Evolutionary conservation across 345 rosid genomes (phyloP).

Genomic region (Sisymbrium altissimum): DNA sequence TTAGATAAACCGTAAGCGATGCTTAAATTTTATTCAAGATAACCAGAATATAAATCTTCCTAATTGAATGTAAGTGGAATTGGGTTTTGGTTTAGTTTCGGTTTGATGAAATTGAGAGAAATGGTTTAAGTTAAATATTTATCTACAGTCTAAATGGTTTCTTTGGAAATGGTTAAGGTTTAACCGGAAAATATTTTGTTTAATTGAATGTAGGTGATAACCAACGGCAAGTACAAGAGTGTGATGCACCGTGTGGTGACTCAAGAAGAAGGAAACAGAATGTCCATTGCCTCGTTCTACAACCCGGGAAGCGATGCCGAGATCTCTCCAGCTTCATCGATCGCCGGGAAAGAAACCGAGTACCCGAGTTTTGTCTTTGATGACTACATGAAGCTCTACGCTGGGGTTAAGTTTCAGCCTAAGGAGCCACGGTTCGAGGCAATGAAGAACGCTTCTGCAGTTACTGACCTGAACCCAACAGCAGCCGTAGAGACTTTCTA

Average conservation of each 20-base stretch:
- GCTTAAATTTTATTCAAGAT: background rate
- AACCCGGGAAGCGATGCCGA: constrained; percentile 85
- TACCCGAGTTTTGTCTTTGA: constrained; percentile 88
- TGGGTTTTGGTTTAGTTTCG: background rate
- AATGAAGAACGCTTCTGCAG: constrained; percentile 55
- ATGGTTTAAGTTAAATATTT: background rate
- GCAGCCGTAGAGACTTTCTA: constrained; percentile 41
- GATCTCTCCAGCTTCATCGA: constrained; percentile 68
- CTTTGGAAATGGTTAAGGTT: background rate
- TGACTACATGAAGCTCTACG: constrained; percentile 92
- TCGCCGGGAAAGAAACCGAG: constrained; percentile 50
- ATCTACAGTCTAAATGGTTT: background rate
- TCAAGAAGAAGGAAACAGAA: constrained; percentile 69
- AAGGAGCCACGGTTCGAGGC: constrained; percentile 90
- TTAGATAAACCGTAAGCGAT: background rate
- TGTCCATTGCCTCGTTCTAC: constrained; percentile 94
- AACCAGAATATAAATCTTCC: background rate
- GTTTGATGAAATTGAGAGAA: background rate
- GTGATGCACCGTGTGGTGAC: constrained; percentile 77
- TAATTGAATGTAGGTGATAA: constrained; percentile 55
- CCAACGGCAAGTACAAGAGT: constrained; percentile 93
- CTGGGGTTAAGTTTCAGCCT: constrained; percentile 76
- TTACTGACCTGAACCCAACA: constrained; percentile 40
- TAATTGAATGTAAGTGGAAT: background rate
- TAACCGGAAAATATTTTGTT: background rate